These are phyloP conservation scores for Botryobasidium botryosum DNA, from an alignment of 768 basidiomycete species.

Conservation along the genomic window DNA sequence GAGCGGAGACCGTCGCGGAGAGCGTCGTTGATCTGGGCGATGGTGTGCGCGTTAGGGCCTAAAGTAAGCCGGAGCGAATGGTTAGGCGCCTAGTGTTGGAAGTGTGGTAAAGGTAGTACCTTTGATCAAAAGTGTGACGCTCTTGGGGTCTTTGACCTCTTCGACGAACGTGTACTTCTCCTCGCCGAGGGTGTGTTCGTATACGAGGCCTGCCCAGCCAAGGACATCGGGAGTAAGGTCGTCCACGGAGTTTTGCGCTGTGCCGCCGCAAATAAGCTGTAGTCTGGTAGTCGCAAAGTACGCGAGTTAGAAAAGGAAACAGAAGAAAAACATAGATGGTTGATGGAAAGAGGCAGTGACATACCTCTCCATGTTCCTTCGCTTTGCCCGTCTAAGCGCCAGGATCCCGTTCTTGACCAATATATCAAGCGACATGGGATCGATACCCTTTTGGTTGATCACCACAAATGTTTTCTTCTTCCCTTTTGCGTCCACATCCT, in stretches of 20 bases:
- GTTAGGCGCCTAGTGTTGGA: no score
- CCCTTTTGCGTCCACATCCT: conserved; percentile 65
- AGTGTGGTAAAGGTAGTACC: conserved; percentile 26
- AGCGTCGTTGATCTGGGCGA: conserved; percentile 94
- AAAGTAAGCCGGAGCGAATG: no score
- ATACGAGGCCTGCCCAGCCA: conserved; percentile 95
- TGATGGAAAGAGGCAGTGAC: conserved; percentile 16
- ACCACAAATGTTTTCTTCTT: conserved; percentile 77
- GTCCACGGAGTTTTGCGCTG: conserved; percentile 95
- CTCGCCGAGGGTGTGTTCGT: conserved; percentile 97
- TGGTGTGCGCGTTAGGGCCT: conserved; percentile 90
- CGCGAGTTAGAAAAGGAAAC: background rate
- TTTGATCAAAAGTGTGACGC: conserved; percentile 91
- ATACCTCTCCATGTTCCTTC: conserved; percentile 97
- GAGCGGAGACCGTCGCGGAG: conserved; percentile 89
- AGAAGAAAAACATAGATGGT: background rate
- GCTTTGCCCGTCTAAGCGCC: conserved; percentile 85
- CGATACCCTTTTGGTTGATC: conserved; percentile 98
- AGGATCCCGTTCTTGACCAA: conserved; percentile 94
- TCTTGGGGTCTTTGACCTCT: conserved; percentile 88
- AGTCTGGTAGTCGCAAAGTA: conserved; percentile 30
- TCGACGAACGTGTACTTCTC: conserved; percentile 98
- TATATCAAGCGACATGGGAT: conserved; percentile 89
- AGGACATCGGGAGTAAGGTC: conserved; percentile 82
- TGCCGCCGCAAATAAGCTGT: conserved; percentile 86